Evolutionary conservation across 2,329 filamentous ascomycete species (phyloP).

Genomic region (Xylariaceae sp.): DNA sequence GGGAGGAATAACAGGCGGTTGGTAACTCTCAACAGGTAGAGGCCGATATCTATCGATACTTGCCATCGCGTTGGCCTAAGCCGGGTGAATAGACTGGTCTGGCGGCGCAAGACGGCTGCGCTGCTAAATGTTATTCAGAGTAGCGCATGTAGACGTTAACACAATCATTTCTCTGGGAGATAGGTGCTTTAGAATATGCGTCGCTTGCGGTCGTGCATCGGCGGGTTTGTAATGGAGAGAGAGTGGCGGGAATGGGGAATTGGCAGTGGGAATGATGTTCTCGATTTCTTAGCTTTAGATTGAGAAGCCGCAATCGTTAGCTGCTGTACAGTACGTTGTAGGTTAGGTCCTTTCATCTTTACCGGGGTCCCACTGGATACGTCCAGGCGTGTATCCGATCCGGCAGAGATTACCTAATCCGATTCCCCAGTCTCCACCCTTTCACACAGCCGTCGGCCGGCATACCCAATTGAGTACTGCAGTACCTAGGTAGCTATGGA

Average conservation of each 20-base stretch:
- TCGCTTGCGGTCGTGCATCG: constrained; percentile 8
- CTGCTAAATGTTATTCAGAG: neutral
- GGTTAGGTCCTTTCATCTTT: constrained; percentile 27
- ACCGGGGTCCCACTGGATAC: constrained; percentile 21
- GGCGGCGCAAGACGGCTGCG: neutral
- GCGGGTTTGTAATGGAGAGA: constrained; percentile 12
- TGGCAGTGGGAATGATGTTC: constrained; percentile 16
- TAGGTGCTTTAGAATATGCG: constrained; percentile 7
- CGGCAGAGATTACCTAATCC: constrained; percentile 5
- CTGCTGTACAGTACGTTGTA: no score
- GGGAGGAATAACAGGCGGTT: constrained; percentile 54
- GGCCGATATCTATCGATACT: constrained; percentile 66
- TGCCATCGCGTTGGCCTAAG: constrained; percentile 52
- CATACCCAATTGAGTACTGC: no score
- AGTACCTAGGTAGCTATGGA: no score
- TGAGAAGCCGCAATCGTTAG: constrained; percentile 26
- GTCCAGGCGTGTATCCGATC: constrained; percentile 28
- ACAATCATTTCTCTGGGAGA: constrained; percentile 4
- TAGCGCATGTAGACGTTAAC: neutral
- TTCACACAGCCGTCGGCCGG: no score
- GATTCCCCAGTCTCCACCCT: no score
- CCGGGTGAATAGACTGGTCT: constrained; percentile 16
- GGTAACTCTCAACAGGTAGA: constrained; percentile 59
- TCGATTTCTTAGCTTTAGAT: constrained; percentile 27
- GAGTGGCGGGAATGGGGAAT: constrained; percentile 15